Evolutionary conservation across 495 filamentous ascomycete genomes (phyloP).

Genomic region (Aspergillus sclerotiicarbonarius): DNA sequence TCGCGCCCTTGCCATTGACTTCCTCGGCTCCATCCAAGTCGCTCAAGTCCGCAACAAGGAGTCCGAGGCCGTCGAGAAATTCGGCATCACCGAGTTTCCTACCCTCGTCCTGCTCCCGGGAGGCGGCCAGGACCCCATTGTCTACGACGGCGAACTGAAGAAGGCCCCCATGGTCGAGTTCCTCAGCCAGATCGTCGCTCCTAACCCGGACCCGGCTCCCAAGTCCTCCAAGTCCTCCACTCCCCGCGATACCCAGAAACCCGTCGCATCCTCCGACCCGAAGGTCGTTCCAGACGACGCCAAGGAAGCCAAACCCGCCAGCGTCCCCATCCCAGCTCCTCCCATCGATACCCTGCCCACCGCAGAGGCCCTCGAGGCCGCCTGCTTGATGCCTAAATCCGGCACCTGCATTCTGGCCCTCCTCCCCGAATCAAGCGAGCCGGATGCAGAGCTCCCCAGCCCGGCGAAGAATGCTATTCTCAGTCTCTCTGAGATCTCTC

Average conservation of each 20-base stretch:
- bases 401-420: constrained; percentile 85
- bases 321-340: constrained; percentile 41
- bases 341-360: constrained; percentile 52
- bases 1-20: constrained; percentile 86
- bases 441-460: constrained; percentile 45
- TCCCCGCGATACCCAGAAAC: constrained; percentile 29
- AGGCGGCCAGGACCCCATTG: constrained; percentile 61
- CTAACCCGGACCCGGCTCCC: constrained; percentile 70
- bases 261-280: constrained; percentile 49
- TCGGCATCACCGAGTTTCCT: constrained; percentile 75
- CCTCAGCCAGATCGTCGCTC: constrained; percentile 70
- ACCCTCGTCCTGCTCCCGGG: constrained; percentile 79
- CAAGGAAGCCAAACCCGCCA: constrained; percentile 42
- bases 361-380: constrained; percentile 57
- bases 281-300: constrained; percentile 37
- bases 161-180: constrained; percentile 82
- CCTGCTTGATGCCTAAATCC: constrained; percentile 74
- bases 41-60: constrained; percentile 88
- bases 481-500: constrained; percentile 70
- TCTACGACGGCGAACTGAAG: constrained; percentile 83
- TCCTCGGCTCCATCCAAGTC: constrained; percentile 75
- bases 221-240: constrained; percentile 47
- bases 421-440: constrained; percentile 52
- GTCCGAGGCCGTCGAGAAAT: constrained; percentile 64
- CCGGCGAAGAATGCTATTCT: constrained; percentile 54